Evolutionary conservation across 768 basidiomycete species (phyloP), one percentile per base, ranked within the genome.

Genomic region (Lentinula raphanica): DNA sequence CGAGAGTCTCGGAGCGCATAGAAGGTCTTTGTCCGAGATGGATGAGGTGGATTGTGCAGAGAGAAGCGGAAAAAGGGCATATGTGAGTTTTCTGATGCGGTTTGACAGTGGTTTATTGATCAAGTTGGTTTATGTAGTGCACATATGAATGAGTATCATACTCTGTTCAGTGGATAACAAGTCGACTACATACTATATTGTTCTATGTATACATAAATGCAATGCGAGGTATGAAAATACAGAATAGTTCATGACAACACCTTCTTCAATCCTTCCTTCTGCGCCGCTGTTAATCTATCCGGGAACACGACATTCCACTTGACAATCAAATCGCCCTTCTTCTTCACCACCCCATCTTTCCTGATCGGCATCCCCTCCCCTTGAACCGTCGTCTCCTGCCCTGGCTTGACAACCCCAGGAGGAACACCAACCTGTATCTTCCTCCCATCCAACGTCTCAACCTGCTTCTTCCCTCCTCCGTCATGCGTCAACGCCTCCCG

Each of bases 341-440:
- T 82, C 73, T 78, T 81, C 58, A 76, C 76, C 42, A 76, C 77
- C 17, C 86, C 86, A 59, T 86, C 88, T 70, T 91, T 94, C 58
- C 93, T 80, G 48, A 94, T 85, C 2, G 95, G 94, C 92, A 95
- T 94, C 7, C 94, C 94, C 69, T 97, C 93, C 1, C 86, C 88
- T 2, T 74, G 48, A 3, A 97, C 70, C 27, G 74, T 80, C 19
- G 84, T 89, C 69, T 88, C 81, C 72, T 87, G 83, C 6, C 85
- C 87, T 1, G 92, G 91, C 66, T 87, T 92, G 29, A 95, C 77
- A 12, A 92, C 70, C 2, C 86, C 85, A 6, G 69, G 62, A 0
- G 96, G 94, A 0, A 85, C 67, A 0, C 83, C 66, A 1, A 92
- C 79, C 62, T 87, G 85, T 59, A 94, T 64, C 68, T 80, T 86